Conservation (phyloP, 1,139 yeast species). For the Geotrichum restrictum region DNA sequence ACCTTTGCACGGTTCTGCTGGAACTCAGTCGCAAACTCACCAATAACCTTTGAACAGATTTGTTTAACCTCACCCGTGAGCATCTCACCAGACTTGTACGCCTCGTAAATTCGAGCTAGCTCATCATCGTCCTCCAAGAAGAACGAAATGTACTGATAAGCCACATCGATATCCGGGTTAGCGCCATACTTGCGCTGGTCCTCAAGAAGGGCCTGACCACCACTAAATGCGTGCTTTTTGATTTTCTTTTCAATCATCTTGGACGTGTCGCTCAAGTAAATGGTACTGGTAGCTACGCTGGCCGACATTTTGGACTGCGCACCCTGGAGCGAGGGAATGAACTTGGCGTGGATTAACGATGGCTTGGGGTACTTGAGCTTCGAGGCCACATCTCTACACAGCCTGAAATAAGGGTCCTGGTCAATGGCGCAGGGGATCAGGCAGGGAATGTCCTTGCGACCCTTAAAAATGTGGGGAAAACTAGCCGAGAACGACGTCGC, state of each 20-base stretch:
- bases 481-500: conserved; percentile 94
- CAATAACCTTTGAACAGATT: conserved; percentile 74
- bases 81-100: conserved; percentile 75
- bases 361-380: conserved; percentile 89
- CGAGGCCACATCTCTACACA: conserved; percentile 95
- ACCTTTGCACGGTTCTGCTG: conserved; percentile 72
- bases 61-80: conserved; percentile 93
- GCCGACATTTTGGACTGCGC: conserved; percentile 97
- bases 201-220: conserved; percentile 84
- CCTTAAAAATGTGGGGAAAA: conserved; percentile 85
- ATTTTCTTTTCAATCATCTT: conserved; percentile 90
- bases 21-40: conserved; percentile 71
- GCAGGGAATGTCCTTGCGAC: conserved; percentile 79
- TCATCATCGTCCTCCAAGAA: conserved; percentile 85
- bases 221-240: conserved; percentile 94
- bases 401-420: conserved; percentile 97
- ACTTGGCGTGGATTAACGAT: conserved; percentile 85
- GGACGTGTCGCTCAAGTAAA: conserved; percentile 92
- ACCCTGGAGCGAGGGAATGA: conserved; percentile 98
- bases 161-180: conserved; percentile 91
- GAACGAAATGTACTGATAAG: conserved; percentile 87
- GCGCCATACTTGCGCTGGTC: conserved; percentile 91
- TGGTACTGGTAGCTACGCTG: conserved; percentile 75
- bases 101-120: conserved; percentile 56
- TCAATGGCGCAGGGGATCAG: conserved; percentile 99